Evolutionary conservation across 306 rosid species (phyloP).

Genomic region (Purshia tridentata): DNA sequence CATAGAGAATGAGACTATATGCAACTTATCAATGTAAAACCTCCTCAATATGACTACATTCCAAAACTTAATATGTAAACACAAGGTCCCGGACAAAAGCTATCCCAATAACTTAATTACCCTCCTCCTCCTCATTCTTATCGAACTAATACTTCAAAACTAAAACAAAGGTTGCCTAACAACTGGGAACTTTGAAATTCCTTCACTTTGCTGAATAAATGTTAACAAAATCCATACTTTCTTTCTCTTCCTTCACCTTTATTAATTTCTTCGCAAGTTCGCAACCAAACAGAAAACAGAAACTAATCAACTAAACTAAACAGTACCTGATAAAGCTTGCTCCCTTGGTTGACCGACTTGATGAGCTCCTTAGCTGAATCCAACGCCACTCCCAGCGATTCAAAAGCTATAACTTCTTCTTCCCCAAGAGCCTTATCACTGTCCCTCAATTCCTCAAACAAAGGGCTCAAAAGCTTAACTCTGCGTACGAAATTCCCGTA

Average conservation of each 20-base stretch:
- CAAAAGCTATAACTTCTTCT: constrained; percentile 53
- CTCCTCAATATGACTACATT: not conserved
- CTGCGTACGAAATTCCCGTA: constrained; percentile 77
- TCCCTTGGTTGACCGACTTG: constrained; percentile 60
- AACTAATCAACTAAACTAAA: not conserved
- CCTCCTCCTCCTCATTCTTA: too few species aligned
- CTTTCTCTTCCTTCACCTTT: not conserved
- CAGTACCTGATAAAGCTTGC: constrained; percentile 85
- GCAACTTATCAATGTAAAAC: not conserved
- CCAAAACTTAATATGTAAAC: too few species aligned
- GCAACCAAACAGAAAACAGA: constrained; percentile 11
- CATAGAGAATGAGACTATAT: not conserved
- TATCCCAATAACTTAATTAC: not conserved
- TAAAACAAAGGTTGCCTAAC: not conserved
- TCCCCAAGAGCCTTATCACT: constrained; percentile 47
- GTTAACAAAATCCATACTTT: not conserved
- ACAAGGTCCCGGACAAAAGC: not conserved
- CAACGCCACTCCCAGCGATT: constrained; percentile 61
- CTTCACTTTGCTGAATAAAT: not conserved
- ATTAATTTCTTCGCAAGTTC: not conserved
- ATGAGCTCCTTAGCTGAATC: constrained; percentile 61
- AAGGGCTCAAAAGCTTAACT: constrained; percentile 77
- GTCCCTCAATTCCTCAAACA: constrained; percentile 90
- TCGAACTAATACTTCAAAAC: too few species aligned
- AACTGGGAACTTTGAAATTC: not conserved